Percentiles rank a stretch among this genome's conserved stretches.
Evolutionary conservation across 208 protist genomes (phyloP).

Genomic region (Leishmania braziliensis): DNA sequence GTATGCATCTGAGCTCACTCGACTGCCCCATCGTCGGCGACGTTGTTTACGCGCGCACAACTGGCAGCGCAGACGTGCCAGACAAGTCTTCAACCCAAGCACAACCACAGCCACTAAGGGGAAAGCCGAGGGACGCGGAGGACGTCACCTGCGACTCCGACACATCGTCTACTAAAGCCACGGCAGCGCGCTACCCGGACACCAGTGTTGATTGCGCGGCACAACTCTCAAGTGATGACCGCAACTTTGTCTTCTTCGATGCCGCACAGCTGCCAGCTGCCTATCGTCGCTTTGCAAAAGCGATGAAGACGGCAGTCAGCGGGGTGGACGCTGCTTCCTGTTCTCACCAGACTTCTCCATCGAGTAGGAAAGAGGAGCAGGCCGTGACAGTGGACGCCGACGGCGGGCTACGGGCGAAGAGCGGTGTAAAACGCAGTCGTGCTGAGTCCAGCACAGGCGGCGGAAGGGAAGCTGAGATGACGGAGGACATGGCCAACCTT

Average conservation of each 20-base stretch:
- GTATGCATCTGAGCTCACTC: conserved; percentile 75
- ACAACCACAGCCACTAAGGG: not conserved
- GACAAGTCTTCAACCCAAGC: too few species aligned
- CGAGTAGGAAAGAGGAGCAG: not conserved
- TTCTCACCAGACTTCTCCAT: not conserved
- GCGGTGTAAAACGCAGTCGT: conserved; percentile 2
- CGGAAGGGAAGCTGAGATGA: not conserved
- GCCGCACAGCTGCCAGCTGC: conserved; percentile 20
- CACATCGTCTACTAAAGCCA: not conserved
- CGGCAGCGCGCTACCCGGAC: not conserved
- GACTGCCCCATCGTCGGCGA: conserved; percentile 90
- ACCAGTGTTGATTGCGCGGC: not conserved
- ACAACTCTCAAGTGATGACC: not conserved
- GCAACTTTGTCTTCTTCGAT: conserved; percentile 26
- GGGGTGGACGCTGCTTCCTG: not conserved
- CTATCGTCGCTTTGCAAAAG: conserved; percentile 8
- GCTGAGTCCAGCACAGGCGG: not conserved
- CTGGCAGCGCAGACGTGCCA: not conserved
- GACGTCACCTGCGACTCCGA: not conserved
- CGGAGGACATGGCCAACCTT: not conserved
- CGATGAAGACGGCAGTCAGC: not conserved
- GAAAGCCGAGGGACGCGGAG: not conserved
- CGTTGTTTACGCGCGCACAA: conserved; percentile 13
- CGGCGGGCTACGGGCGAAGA: not conserved
- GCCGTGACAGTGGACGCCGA: not conserved